Conservation (phyloP, 495 filamentous ascomycete genomes). For the Beverwykella pulmonaria region DNA sequence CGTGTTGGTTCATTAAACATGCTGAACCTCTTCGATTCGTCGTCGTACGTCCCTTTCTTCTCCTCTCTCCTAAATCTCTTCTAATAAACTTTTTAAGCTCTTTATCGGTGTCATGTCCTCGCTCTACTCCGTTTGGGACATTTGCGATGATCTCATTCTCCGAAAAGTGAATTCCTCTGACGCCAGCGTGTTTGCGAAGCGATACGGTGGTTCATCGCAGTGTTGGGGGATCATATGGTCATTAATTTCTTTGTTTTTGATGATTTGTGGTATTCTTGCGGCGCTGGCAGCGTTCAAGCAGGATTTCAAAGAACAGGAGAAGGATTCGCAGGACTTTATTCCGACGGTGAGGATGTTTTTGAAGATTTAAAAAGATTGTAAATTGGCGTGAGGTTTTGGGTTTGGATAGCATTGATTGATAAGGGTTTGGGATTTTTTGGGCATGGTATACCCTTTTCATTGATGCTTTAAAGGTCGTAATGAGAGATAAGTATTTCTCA, state of each 20-base stretch:
- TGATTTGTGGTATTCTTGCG: constrained; percentile 70
- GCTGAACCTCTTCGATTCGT: constrained; percentile 73
- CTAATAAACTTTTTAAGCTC: constrained; percentile 47
- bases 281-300: constrained; percentile 76
- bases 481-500: not conserved
- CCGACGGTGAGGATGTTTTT: constrained; percentile 47
- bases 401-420: not conserved
- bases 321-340: constrained; percentile 69
- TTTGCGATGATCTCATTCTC: constrained; percentile 82
- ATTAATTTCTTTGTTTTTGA: constrained; percentile 68
- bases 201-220: constrained; percentile 76
- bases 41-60: constrained; percentile 49
- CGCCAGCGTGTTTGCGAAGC: constrained; percentile 76
- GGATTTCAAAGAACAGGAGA: constrained; percentile 65
- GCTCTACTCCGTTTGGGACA: constrained; percentile 83
- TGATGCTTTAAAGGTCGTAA: not conserved
- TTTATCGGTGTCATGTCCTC: constrained; percentile 81
- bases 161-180: constrained; percentile 80
- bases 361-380: constrained; percentile 13
- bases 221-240: constrained; percentile 84
- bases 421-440: not conserved
- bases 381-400: not conserved
- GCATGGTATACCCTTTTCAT: constrained; percentile 17
- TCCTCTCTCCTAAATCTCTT: not conserved
- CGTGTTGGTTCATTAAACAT: constrained; percentile 78